Evolutionary conservation across 148 eudicot genomes (phyloP).

Genomic region (Chenopodium formosanum): DNA sequence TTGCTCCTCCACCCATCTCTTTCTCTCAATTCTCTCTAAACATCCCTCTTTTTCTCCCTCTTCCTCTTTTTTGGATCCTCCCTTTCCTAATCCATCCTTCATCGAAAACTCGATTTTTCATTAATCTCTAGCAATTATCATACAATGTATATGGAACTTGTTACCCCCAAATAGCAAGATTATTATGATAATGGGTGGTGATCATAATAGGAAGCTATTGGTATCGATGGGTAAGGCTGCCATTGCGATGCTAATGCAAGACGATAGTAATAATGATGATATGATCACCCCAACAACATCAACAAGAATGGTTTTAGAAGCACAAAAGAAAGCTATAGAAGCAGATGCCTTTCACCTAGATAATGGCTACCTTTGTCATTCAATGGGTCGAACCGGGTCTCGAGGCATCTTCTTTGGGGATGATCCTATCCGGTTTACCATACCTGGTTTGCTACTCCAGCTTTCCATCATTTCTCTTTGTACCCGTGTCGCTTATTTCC

Average conservation of each 20-base stretch:
- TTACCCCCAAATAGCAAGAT: not conserved
- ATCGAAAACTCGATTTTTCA: not conserved
- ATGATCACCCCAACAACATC: not conserved
- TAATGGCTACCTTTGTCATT: conserved; percentile 29
- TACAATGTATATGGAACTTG: not conserved
- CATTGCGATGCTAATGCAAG: conserved; percentile 10
- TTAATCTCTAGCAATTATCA: not conserved
- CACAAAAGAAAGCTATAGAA: not conserved
- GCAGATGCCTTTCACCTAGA: conserved; percentile 22
- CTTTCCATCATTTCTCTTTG: conserved; percentile 36
- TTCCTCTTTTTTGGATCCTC: not conserved
- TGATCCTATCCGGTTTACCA: conserved; percentile 30
- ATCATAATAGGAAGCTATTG: not conserved
- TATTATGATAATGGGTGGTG: not conserved
- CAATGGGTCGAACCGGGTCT: conserved; percentile 23
- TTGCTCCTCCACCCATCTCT: conserved; percentile 13
- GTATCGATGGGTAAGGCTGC: not conserved
- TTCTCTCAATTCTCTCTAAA: not conserved
- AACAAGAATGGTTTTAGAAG: conserved; percentile 7
- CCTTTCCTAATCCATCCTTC: not conserved
- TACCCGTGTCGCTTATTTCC: conserved; percentile 29
- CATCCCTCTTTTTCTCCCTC: not conserved
- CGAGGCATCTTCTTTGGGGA: conserved; percentile 38
- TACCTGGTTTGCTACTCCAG: conserved; percentile 37
- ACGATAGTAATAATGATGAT: not conserved